Evolutionary conservation across 371 early-diverging fungal species (phyloP).

Genomic region (Apophysomyces elegans): DNA sequence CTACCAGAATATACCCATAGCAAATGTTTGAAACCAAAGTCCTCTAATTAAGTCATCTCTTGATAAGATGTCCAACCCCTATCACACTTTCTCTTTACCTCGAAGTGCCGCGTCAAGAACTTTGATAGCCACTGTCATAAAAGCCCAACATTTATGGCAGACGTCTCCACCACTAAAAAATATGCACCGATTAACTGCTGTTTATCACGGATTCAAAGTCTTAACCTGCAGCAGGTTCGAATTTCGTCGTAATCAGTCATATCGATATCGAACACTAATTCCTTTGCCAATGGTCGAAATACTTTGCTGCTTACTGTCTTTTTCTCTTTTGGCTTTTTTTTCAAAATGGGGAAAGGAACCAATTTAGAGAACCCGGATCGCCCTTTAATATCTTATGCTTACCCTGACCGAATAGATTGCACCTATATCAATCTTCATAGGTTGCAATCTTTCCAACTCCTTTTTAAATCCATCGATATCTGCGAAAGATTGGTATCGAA

Average conservation of each 20-base stretch:
- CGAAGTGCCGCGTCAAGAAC: constrained; percentile 76
- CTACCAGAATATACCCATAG: constrained; percentile 99
- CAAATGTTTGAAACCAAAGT: constrained; percentile 95
- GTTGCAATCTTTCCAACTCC: constrained; percentile 75
- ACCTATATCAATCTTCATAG: constrained; percentile 98
- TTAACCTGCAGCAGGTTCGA: constrained; percentile 90
- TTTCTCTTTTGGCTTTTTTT: constrained; percentile 76
- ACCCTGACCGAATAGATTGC: constrained; percentile 89
- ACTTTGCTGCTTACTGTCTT: constrained; percentile 72
- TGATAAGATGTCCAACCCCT: neutral
- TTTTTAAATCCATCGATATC: constrained; percentile 73
- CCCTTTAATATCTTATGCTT: constrained; percentile 6
- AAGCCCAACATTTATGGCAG: constrained; percentile 93
- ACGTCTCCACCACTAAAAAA: constrained; percentile 79
- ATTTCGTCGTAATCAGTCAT: constrained; percentile 99
- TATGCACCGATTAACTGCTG: neutral
- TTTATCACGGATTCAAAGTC: neutral
- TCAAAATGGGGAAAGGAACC: neutral
- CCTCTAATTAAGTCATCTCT: constrained; percentile 53
- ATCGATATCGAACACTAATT: constrained; percentile 99
- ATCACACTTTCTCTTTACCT: constrained; percentile 43
- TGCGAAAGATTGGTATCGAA: constrained; percentile 90
- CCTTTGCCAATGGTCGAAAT: constrained; percentile 84
- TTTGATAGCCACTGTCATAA: constrained; percentile 93
- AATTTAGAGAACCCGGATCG: neutral